Evolutionary conservation across 1,284 basidiomycete genomes (phyloP).

Genomic region (Tilletia setariae): DNA sequence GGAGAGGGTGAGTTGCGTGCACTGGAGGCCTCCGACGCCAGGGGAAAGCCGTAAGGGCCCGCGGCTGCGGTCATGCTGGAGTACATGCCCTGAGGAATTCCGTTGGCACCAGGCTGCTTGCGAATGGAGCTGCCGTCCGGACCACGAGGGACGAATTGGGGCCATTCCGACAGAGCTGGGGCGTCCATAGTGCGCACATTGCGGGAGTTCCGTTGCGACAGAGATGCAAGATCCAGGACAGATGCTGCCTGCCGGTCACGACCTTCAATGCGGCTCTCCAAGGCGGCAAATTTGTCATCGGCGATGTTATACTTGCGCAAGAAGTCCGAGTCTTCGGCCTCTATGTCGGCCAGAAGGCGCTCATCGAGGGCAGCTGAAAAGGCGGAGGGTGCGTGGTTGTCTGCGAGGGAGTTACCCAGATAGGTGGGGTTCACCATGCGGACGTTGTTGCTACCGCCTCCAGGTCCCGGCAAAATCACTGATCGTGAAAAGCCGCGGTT

Average conservation of each 20-base stretch:
- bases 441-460: background rate
- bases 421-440: slow-evolving; percentile 10
- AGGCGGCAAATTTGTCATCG: slow-evolving; percentile 64
- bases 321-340: slow-evolving; percentile 44
- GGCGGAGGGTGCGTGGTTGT: background rate
- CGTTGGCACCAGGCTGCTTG: slow-evolving; percentile 5
- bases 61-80: slow-evolving; percentile 16
- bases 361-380: slow-evolving; percentile 48
- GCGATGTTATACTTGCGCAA: slow-evolving; percentile 52
- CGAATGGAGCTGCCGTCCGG: slow-evolving; percentile 38
- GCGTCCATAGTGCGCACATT: slow-evolving; percentile 61
- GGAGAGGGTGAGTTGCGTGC: slow-evolving; percentile 58
- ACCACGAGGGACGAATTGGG: slow-evolving; percentile 69
- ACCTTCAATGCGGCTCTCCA: slow-evolving; percentile 47
- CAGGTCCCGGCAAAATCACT: background rate
- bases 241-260: slow-evolving; percentile 64
- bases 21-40: slow-evolving; percentile 23
- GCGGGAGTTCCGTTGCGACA: slow-evolving; percentile 74
- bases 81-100: slow-evolving; percentile 19
- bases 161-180: slow-evolving; percentile 86
- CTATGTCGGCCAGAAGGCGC: slow-evolving; percentile 49
- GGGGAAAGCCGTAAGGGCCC: slow-evolving; percentile 14
- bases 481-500: slow-evolving; percentile 8
- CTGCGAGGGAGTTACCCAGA: slow-evolving; percentile 1
- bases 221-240: slow-evolving; percentile 83